Percentiles rank a stretch among this genome's conserved stretches.
Evolutionary conservation across 148 eudicot species (phyloP).

Genomic region (Silene uniflora): DNA sequence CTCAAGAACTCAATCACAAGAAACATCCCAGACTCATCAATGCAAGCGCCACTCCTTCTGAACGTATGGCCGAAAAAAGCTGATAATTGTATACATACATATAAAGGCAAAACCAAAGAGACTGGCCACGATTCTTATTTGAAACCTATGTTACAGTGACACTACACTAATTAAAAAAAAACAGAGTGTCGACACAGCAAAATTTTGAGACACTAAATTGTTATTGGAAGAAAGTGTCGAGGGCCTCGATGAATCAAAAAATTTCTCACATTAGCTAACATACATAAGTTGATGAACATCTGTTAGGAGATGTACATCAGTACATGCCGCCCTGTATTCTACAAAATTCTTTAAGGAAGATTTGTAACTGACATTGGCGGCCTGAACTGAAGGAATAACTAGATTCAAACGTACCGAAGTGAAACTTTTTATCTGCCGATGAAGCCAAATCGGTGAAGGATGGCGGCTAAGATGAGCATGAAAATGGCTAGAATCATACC

Average conservation of each 20-base stretch:
- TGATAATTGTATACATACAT: too few species aligned
- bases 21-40: too few species aligned
- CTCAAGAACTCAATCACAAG: too few species aligned
- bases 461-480: slow-evolving; percentile 70
- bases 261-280: slow-evolving; percentile 15
- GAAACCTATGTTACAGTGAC: too few species aligned
- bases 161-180: too few species aligned
- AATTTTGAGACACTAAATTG: slow-evolving; percentile 11
- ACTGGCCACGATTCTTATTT: too few species aligned
- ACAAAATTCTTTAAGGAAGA: background rate
- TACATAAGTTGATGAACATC: slow-evolving; percentile 15
- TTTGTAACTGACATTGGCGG: background rate
- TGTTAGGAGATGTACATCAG: slow-evolving; percentile 22
- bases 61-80: too few species aligned
- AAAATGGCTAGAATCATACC: slow-evolving; percentile 80
- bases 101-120: too few species aligned
- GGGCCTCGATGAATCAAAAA: slow-evolving; percentile 25
- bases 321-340: slow-evolving; percentile 13
- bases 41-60: too few species aligned
- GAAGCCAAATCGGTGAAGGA: slow-evolving; percentile 82
- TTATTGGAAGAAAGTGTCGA: background rate
- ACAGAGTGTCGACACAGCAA: background rate
- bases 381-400: background rate
- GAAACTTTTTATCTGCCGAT: slow-evolving; percentile 48
- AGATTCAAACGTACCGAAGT: background rate